phyloP scores from a whole-genome alignment of 345 rosid genomes.

The Acer saccharum region DNA sequence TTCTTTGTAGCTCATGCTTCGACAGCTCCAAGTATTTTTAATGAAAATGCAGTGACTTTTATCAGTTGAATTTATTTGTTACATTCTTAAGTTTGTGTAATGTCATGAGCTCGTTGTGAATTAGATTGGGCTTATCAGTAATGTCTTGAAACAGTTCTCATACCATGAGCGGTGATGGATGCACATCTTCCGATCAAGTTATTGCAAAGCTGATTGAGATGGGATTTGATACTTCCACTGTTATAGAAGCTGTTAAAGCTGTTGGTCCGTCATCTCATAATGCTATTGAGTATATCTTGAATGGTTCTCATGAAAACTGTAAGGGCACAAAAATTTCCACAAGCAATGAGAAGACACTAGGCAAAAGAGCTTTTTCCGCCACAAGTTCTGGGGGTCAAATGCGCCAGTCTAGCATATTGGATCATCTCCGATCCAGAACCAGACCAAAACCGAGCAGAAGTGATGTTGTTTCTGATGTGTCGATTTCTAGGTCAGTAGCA shows the following conservation, averaged over 20 bases:
- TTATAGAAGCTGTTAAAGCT: constrained; percentile 55
- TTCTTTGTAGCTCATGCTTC: too few species aligned
- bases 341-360: constrained; percentile 25
- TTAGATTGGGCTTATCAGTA: neutral
- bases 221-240: constrained; percentile 66
- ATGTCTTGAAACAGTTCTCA: neutral
- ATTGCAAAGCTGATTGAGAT: constrained; percentile 57
- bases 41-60: too few species aligned
- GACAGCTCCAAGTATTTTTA: too few species aligned
- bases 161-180: constrained; percentile 37
- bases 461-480: constrained; percentile 17
- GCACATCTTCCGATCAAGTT: constrained; percentile 32
- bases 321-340: constrained; percentile 23
- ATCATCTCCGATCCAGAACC: constrained; percentile 50
- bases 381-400: constrained; percentile 28
- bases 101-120: too few species aligned
- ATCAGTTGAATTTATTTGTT: too few species aligned
- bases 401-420: constrained; percentile 62
- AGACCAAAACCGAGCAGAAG: constrained; percentile 32
- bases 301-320: constrained; percentile 31
- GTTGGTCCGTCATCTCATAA: constrained; percentile 59
- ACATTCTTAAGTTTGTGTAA: too few species aligned
- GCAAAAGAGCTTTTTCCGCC: constrained; percentile 34
- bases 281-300: constrained; percentile 58
- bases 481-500: constrained; percentile 28